Percentiles rank a stretch among this genome's conserved stretches.
phyloP scores from a whole-genome alignment of 1,284 basidiomycete species.

The Naganishia cerealis region DNA sequence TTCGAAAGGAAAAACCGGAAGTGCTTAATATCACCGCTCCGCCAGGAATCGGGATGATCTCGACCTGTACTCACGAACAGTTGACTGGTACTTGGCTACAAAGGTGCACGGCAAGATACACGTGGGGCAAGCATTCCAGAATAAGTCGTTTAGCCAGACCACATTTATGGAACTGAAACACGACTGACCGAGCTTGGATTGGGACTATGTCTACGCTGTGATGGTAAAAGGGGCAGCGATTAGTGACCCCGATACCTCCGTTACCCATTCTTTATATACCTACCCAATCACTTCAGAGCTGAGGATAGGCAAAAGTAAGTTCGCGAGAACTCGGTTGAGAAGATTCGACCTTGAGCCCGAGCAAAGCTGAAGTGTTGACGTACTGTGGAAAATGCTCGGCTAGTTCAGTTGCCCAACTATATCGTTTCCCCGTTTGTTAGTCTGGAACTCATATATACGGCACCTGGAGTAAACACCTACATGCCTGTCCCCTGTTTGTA shows the following conservation, averaged over 20 bases:
- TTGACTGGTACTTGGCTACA: slow-evolving; percentile 8
- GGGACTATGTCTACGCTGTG: slow-evolving; percentile 14
- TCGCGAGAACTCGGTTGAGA: not conserved
- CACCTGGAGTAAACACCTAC: not conserved
- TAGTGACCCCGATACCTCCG: not conserved
- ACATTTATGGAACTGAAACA: not conserved
- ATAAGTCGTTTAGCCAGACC: no score
- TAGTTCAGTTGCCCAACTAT: slow-evolving; percentile 19
- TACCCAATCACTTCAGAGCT: slow-evolving; percentile 5
- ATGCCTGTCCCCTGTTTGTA: slow-evolving; percentile 21
- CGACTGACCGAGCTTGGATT: slow-evolving; percentile 15
- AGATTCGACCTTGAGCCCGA: not conserved
- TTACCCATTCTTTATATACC: not conserved
- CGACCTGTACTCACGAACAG: slow-evolving; percentile 13
- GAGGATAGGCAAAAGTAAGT: not conserved
- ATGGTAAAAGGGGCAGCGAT: not conserved
- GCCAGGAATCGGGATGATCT: not conserved
- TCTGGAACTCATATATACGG: not conserved
- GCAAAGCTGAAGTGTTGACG: not conserved
- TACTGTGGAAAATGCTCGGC: slow-evolving; percentile 15
- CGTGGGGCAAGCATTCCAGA: no score
- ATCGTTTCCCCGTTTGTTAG: not conserved
- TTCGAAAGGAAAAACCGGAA: no score
- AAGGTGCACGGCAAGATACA: not conserved
- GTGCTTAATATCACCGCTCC: not conserved